Conservation (phyloP, 1,139 yeast species). For the Saccharomycopsis hybrid region DNA sequence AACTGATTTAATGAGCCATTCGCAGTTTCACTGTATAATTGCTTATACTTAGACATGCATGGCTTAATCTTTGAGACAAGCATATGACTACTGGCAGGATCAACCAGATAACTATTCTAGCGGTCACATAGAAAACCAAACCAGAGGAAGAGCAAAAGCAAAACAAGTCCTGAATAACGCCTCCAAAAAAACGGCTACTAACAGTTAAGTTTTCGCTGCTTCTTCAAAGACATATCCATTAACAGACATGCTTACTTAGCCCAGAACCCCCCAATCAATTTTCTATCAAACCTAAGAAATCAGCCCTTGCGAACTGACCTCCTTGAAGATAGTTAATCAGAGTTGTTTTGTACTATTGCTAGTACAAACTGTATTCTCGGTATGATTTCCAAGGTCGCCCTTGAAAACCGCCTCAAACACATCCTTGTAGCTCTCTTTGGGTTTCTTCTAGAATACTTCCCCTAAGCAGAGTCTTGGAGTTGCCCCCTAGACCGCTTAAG, state of each 20-base stretch:
- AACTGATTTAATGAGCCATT: slow-evolving; percentile 41
- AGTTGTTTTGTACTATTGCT: too few relatives aligned
- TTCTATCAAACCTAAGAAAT: too few relatives aligned
- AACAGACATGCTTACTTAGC: too few relatives aligned
- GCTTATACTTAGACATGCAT: slow-evolving; percentile 45
- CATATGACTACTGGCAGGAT: slow-evolving; percentile 46
- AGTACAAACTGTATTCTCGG: too few relatives aligned
- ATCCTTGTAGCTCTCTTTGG: slow-evolving; percentile 32
- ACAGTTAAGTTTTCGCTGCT: too few relatives aligned
- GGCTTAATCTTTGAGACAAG: slow-evolving; percentile 47
- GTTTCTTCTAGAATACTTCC: slow-evolving; percentile 29
- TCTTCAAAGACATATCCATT: too few relatives aligned
- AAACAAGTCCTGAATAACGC: too few relatives aligned
- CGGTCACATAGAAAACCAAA: neutral
- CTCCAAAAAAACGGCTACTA: too few relatives aligned
- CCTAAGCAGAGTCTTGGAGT: slow-evolving; percentile 26
- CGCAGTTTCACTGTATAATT: slow-evolving; percentile 43
- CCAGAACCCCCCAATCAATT: too few relatives aligned
- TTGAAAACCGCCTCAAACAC: slow-evolving; percentile 13
- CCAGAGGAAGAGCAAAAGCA: too few relatives aligned
- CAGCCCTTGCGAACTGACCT: too few relatives aligned
- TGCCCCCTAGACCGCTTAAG: slow-evolving; percentile 26
- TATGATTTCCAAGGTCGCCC: slow-evolving; percentile 3
- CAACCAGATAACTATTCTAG: slow-evolving; percentile 36
- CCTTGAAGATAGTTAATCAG: too few relatives aligned